phyloP scores from a whole-genome alignment of 352 stramenopile genomes.

The Phytophthora pini region DNA sequence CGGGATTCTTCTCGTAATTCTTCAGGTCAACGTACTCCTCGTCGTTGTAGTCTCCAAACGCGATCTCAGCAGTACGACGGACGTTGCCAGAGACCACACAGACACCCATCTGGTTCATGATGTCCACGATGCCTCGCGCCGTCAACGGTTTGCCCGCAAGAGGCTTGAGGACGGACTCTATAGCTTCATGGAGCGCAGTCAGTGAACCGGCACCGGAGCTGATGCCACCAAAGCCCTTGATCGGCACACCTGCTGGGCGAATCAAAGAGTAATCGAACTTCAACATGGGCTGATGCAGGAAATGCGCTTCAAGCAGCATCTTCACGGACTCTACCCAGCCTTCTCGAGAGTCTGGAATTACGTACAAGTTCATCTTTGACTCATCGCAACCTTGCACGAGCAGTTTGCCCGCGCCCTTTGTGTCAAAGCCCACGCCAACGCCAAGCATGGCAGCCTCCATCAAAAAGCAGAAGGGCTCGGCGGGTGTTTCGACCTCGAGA shows the following conservation, averaged over 20 bases:
- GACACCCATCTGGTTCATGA: conserved; percentile 93
- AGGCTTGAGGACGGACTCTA: conserved; percentile 63
- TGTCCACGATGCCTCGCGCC: conserved; percentile 88
- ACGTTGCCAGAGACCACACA: conserved; percentile 95
- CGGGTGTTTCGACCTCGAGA: conserved; percentile 54
- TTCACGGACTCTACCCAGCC: conserved; percentile 91
- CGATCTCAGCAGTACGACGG: conserved; percentile 93
- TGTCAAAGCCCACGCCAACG: conserved; percentile 95
- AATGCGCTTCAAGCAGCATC: conserved; percentile 87
- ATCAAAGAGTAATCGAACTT: conserved; percentile 89
- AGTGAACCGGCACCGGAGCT: conserved; percentile 86
- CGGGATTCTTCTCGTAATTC: conserved; percentile 91
- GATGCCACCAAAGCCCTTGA: conserved; percentile 92
- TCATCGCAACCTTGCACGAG: conserved; percentile 42
- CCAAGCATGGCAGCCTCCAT: conserved; percentile 96
- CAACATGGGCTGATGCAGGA: conserved; percentile 47
- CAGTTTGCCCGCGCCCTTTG: conserved; percentile 82
- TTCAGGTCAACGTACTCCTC: conserved; percentile 93
- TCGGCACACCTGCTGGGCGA: conserved; percentile 81
- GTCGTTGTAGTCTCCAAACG: conserved; percentile 90
- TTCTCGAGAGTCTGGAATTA: conserved; percentile 72
- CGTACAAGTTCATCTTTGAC: conserved; percentile 24
- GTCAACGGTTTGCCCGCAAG: conserved; percentile 63
- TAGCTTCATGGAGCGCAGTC: conserved; percentile 67
- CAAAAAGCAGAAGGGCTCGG: conserved; percentile 93